phyloP scores from a whole-genome alignment of 2,329 filamentous ascomycete species.

The Myotisia sp. region DNA sequence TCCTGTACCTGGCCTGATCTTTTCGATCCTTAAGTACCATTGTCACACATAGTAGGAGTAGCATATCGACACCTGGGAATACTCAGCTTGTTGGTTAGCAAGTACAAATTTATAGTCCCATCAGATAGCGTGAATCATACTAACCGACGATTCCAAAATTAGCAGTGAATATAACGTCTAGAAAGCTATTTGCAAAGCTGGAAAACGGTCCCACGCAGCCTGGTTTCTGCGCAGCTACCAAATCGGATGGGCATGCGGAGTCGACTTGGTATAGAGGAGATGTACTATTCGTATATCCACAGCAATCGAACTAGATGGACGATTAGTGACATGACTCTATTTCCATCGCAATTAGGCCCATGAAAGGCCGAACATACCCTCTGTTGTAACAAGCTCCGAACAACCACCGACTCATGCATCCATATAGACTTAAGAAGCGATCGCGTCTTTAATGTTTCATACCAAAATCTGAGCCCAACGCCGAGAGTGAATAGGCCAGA shows the following conservation, averaged over 20 bases:
- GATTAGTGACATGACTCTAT: too few species aligned
- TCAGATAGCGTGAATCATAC: slow-evolving; percentile 14
- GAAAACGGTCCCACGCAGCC: slow-evolving; percentile 57
- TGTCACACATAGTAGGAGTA: slow-evolving; percentile 56
- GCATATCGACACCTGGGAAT: slow-evolving; percentile 44
- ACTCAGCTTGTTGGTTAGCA: too few species aligned
- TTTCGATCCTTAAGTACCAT: slow-evolving; percentile 69
- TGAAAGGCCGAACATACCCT: too few species aligned
- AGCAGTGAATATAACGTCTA: slow-evolving; percentile 65
- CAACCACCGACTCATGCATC: slow-evolving; percentile 39
- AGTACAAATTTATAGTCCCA: too few species aligned
- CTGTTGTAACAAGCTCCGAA: slow-evolving; percentile 57
- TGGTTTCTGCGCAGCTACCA: slow-evolving; percentile 53
- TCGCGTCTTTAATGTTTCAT: slow-evolving; percentile 56
- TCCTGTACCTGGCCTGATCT: slow-evolving; percentile 62
- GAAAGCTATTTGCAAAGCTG: slow-evolving; percentile 53
- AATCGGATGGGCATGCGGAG: slow-evolving; percentile 51
- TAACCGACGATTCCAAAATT: slow-evolving; percentile 63
- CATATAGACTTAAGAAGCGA: slow-evolving; percentile 49
- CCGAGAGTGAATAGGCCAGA: slow-evolving; percentile 51
- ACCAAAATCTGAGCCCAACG: slow-evolving; percentile 56
- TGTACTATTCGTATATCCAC: slow-evolving; percentile 61
- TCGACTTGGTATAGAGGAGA: slow-evolving; percentile 59
- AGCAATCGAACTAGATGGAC: slow-evolving; percentile 56
- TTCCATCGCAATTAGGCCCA: not conserved